Evolutionary conservation across 192 early-diverging fungal species (phyloP).

Genomic region (Tieghemiomyces parasiticus): DNA sequence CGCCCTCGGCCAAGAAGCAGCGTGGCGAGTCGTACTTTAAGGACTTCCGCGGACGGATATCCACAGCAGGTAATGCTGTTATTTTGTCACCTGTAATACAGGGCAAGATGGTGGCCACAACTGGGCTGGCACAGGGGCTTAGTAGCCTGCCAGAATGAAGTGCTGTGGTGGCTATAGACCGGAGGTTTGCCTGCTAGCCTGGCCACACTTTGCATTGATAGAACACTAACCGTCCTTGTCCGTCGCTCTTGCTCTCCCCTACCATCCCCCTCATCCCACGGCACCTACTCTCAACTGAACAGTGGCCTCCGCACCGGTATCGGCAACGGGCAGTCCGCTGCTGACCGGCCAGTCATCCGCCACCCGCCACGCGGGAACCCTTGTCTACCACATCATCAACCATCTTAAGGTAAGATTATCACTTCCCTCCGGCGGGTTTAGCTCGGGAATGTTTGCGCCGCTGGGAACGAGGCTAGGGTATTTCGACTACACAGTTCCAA

Average conservation of each 20-base stretch:
- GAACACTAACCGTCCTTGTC: too few species aligned
- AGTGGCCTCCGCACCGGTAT: not conserved
- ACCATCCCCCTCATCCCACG: too few species aligned
- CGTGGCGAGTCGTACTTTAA: slow-evolving; percentile 16
- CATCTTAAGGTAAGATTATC: slow-evolving; percentile 27
- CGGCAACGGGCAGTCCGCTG: not conserved
- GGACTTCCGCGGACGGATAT: slow-evolving; percentile 19
- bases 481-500: not conserved
- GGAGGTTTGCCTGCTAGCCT: too few species aligned
- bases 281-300: too few species aligned
- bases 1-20: slow-evolving; percentile 18
- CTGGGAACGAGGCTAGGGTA: not conserved
- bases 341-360: slow-evolving; percentile 2
- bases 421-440: too few species aligned
- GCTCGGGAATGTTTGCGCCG: not conserved
- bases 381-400: slow-evolving; percentile 37
- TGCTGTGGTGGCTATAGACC: too few species aligned
- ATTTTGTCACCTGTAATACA: too few species aligned
- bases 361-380: slow-evolving; percentile 33
- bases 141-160: too few species aligned
- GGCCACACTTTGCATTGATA: too few species aligned
- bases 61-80: slow-evolving; percentile 14
- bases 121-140: too few species aligned
- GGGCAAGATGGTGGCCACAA: too few species aligned
- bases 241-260: too few species aligned